Evolutionary conservation across 1,139 yeast genomes (phyloP).

Genomic region (Geotrichum klebahnii): DNA sequence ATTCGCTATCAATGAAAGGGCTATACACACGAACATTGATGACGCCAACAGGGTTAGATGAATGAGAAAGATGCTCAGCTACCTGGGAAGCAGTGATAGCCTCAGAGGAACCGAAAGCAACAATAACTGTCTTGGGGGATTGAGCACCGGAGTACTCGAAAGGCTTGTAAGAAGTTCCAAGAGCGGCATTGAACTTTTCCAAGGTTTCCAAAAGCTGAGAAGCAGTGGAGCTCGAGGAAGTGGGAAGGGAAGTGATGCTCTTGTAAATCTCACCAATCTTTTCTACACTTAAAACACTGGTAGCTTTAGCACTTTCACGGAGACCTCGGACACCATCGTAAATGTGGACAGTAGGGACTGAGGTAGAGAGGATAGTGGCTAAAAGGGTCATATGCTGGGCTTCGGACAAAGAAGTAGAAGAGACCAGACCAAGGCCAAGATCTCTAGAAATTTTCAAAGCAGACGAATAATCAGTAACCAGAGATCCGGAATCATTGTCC

Average conservation of each 20-base stretch:
- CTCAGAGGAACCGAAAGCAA: slow-evolving; percentile 71
- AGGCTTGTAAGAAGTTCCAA: slow-evolving; percentile 58
- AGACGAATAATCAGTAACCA: slow-evolving; percentile 64
- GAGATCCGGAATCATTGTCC: slow-evolving; percentile 48
- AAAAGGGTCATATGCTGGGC: slow-evolving; percentile 65
- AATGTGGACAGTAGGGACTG: slow-evolving; percentile 61
- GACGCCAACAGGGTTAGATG: slow-evolving; percentile 52
- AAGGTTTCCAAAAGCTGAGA: slow-evolving; percentile 18
- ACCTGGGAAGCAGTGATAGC: slow-evolving; percentile 51
- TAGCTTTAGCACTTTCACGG: slow-evolving; percentile 52
- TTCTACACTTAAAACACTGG: slow-evolving; percentile 47
- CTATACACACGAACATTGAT: slow-evolving; percentile 72
- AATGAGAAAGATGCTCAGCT: slow-evolving; percentile 32
- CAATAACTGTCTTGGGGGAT: slow-evolving; percentile 66
- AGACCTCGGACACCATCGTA: slow-evolving; percentile 76
- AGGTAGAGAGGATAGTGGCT: slow-evolving; percentile 60
- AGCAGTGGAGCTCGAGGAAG: slow-evolving; percentile 16
- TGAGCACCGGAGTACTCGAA: slow-evolving; percentile 68
- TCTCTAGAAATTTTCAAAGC: slow-evolving; percentile 61
- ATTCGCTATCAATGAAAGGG: slow-evolving; percentile 55
- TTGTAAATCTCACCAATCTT: slow-evolving; percentile 46
- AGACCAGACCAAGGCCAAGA: slow-evolving; percentile 65
- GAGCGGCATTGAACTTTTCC: slow-evolving; percentile 44
- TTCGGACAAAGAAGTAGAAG: slow-evolving; percentile 50
- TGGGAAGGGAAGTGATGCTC: slow-evolving; percentile 33